Percentiles rank a stretch among this genome's conserved stretches.
phyloP scores from a whole-genome alignment of 306 rosid species.

The Alnus rubra region DNA sequence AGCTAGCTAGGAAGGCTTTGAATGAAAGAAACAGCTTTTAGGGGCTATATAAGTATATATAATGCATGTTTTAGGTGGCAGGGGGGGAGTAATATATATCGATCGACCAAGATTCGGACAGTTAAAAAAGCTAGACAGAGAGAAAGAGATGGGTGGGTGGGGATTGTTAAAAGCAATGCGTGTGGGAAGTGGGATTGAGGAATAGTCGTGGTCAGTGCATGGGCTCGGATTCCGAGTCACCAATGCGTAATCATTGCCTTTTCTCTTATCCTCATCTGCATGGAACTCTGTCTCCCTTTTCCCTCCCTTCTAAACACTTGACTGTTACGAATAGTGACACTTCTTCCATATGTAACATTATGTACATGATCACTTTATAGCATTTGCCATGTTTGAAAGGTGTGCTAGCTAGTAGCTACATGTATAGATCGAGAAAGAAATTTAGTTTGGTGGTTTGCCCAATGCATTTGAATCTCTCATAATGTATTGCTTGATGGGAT shows the following conservation, averaged over 20 bases:
- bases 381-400: too few relatives aligned
- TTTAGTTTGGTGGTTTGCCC: too few relatives aligned
- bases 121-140: background rate
- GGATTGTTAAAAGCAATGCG: slow-evolving; percentile 35
- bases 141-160: slow-evolving; percentile 10
- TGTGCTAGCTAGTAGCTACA: too few relatives aligned
- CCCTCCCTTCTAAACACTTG: background rate
- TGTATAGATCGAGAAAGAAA: too few relatives aligned
- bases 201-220: slow-evolving; percentile 58
- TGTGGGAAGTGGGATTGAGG: slow-evolving; percentile 48
- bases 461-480: too few relatives aligned
- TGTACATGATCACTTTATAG: too few relatives aligned
- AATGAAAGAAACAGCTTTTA: too few relatives aligned
- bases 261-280: slow-evolving; percentile 47
- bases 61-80: background rate
- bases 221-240: slow-evolving; percentile 47
- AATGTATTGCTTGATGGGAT: too few relatives aligned
- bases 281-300: slow-evolving; percentile 25
- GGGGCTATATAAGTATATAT: too few relatives aligned
- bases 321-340: too few relatives aligned
- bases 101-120: slow-evolving; percentile 45
- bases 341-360: too few relatives aligned
- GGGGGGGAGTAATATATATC: background rate
- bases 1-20: too few relatives aligned
- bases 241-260: slow-evolving; percentile 44